Conservation (phyloP, 2,329 filamentous ascomycete genomes). For the Rhynchosporium graminicola region DNA sequence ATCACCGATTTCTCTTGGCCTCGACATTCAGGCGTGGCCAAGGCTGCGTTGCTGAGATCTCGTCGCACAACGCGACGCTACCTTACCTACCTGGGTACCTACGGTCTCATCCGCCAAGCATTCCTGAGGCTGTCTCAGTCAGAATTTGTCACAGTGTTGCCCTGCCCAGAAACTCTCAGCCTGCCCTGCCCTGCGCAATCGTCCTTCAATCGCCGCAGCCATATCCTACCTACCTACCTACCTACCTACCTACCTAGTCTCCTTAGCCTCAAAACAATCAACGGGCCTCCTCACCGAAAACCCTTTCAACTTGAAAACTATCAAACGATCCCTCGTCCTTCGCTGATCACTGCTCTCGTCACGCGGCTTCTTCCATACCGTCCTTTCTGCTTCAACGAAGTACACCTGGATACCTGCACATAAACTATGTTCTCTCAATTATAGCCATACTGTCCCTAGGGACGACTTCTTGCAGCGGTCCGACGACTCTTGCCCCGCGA, state of each 20-base stretch:
- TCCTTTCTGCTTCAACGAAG: conserved; percentile 28
- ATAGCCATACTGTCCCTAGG: conserved; percentile 49
- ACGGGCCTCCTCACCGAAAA: background rate
- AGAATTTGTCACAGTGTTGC: conserved; percentile 20
- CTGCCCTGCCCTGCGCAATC: conserved; percentile 9
- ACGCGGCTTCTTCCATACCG: background rate
- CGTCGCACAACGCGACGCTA: conserved; percentile 1
- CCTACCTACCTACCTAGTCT: too few relatives aligned
- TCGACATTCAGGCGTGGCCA: conserved; percentile 2
- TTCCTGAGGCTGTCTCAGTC: too few relatives aligned
- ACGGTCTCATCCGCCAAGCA: conserved; percentile 7
- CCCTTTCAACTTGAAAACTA: background rate
- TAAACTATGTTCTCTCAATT: conserved; percentile 40
- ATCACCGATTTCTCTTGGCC: conserved; percentile 7
- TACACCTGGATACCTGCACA: conserved; percentile 32
- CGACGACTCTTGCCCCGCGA: conserved; percentile 24
- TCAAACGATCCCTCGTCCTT: background rate
- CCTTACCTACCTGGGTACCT: conserved; percentile 9
- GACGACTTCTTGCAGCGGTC: conserved; percentile 42
- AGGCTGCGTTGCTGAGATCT: conserved; percentile 17
- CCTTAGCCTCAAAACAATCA: conserved; percentile 13
- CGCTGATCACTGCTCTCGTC: conserved; percentile 8
- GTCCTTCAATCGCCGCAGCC: conserved; percentile 9
- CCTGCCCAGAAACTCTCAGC: conserved; percentile 9
- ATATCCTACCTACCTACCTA: too few relatives aligned